Evolutionary conservation across 345 rosid species (phyloP).

Genomic region (Dovyalis caffra): DNA sequence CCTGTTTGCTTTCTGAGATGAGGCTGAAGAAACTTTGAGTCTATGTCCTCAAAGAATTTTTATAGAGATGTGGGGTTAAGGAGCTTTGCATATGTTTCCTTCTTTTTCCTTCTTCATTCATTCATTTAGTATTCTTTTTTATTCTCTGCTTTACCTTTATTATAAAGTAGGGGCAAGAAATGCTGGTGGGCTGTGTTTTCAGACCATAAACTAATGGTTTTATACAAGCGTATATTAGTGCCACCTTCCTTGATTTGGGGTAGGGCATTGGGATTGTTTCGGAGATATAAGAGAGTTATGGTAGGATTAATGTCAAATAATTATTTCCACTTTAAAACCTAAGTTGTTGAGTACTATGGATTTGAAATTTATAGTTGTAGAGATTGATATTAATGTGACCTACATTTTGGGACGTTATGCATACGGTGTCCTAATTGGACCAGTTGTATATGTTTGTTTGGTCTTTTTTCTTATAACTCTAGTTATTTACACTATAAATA

Average conservation of each 20-base stretch:
- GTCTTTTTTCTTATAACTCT: too few species aligned
- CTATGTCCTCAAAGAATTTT: constrained; percentile 29
- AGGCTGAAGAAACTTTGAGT: constrained; percentile 42
- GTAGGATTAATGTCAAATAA: constrained; percentile 16
- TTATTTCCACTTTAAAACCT: too few species aligned
- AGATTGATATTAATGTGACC: too few species aligned
- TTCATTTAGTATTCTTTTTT: constrained; percentile 33
- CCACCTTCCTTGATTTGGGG: constrained; percentile 21
- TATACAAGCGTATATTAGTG: background rate
- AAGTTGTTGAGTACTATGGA: too few species aligned
- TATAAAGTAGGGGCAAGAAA: constrained; percentile 46
- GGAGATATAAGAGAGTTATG: constrained; percentile 7
- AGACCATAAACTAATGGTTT: constrained; percentile 16
- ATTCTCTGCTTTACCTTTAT: constrained; percentile 47
- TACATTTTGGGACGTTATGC: too few species aligned
- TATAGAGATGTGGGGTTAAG: constrained; percentile 39
- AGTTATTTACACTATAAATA: too few species aligned
- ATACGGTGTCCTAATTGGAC: too few species aligned
- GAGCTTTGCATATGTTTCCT: constrained; percentile 36
- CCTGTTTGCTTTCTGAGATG: constrained; percentile 47
- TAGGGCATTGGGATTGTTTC: constrained; percentile 11
- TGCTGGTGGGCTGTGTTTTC: constrained; percentile 18
- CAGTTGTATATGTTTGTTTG: too few species aligned
- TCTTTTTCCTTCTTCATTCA: constrained; percentile 22
- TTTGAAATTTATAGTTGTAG: too few species aligned